Conservation (phyloP, 257 asterid species). For the Sherardia arvensis region DNA sequence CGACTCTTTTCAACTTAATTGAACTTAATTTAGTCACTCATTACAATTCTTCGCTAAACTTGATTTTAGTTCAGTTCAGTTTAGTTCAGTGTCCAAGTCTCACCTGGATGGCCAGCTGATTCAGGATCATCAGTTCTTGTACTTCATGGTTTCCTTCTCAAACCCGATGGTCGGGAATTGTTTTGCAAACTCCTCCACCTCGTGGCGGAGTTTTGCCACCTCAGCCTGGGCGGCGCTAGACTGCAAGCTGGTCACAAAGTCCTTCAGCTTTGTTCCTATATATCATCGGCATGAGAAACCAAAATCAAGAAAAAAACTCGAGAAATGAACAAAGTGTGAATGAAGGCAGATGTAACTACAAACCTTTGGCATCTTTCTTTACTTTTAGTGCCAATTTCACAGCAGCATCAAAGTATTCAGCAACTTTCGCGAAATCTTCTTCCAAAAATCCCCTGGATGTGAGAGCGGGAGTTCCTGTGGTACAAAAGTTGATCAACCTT, state of each 20-base stretch:
- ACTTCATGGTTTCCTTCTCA: conserved; percentile 85
- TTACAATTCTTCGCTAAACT: too few relatives aligned
- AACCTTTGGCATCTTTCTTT: conserved; percentile 49
- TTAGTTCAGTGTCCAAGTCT: not conserved
- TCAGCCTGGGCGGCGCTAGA: conserved; percentile 48
- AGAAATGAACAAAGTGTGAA: not conserved
- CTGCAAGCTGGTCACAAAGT: conserved; percentile 52
- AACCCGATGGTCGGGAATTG: conserved; percentile 85
- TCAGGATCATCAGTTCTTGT: conserved; percentile 42
- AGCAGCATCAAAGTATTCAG: conserved; percentile 42
- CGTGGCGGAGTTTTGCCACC: conserved; percentile 49
- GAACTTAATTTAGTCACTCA: not conserved
- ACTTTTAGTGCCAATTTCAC: conserved; percentile 47
- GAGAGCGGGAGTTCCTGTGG: conserved; percentile 81
- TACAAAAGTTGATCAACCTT: conserved; percentile 1
- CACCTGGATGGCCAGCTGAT: conserved; percentile 12
- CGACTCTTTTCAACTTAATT: too few relatives aligned
- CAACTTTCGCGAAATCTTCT: conserved; percentile 55
- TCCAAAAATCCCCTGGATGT: conserved; percentile 82
- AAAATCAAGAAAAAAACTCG: too few relatives aligned
- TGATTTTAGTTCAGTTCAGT: too few relatives aligned
- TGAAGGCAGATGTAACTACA: not conserved
- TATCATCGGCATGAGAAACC: not conserved
- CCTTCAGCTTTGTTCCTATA: conserved; percentile 80
- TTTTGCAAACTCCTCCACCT: conserved; percentile 67